These are phyloP conservation scores for Grigorovia humatica DNA, from an alignment of 805 yeast genomes.

Conservation along the genomic window DNA sequence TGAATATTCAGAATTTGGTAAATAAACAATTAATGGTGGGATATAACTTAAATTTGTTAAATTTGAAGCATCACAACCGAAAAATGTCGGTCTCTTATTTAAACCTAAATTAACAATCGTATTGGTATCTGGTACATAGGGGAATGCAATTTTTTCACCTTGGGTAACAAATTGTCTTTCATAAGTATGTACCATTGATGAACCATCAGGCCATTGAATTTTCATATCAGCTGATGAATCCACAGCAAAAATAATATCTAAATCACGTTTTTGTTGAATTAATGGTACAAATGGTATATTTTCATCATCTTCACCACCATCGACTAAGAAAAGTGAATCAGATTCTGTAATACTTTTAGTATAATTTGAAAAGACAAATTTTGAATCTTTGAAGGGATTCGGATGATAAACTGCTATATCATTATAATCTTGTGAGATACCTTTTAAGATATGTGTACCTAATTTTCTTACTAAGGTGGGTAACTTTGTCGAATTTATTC, in stretches of 20 bases:
- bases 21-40: conserved; percentile 68
- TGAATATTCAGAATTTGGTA: conserved; percentile 62
- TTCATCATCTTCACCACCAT: conserved; percentile 64
- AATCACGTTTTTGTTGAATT: conserved; percentile 45
- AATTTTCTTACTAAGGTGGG: conserved; percentile 33
- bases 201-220: conserved; percentile 56
- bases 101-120: conserved; percentile 52
- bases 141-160: conserved; percentile 57
- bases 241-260: conserved; percentile 57
- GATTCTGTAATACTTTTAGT: conserved; percentile 31
- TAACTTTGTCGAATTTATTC: conserved; percentile 37
- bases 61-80: conserved; percentile 68
- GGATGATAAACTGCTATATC: conserved; percentile 67
- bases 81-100: conserved; percentile 64
- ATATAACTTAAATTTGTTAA: conserved; percentile 42
- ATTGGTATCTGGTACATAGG: conserved; percentile 63
- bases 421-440: conserved; percentile 40
- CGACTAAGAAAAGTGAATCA: conserved; percentile 44
- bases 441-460: conserved; percentile 35
- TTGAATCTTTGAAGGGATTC: conserved; percentile 52
- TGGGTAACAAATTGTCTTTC: conserved; percentile 45
- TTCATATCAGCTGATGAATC: conserved; percentile 60
- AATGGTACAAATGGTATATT: conserved; percentile 57
- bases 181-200: conserved; percentile 46
- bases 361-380: conserved; percentile 25